Percentiles rank a stretch among this genome's conserved stretches.
phyloP scores from a whole-genome alignment of 441 rosid genomes.

The Jatropha multifida region DNA sequence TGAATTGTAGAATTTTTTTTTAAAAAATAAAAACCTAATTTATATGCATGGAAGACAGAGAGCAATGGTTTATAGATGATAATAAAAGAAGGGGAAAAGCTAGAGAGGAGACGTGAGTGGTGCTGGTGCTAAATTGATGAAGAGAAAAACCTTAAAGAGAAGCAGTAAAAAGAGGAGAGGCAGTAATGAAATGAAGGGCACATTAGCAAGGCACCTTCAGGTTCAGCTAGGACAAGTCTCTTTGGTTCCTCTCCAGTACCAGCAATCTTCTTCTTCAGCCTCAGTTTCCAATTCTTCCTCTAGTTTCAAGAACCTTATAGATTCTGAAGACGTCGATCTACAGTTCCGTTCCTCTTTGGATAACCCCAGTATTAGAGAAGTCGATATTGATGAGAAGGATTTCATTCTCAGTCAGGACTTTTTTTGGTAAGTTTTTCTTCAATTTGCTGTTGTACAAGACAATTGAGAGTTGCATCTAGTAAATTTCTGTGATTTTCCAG shows the following conservation, averaged over 20 bases:
- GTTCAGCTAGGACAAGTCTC: slow-evolving; percentile 39
- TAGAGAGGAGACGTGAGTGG: slow-evolving; percentile 4
- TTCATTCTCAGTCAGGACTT: slow-evolving; percentile 88
- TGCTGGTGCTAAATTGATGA: slow-evolving; percentile 31
- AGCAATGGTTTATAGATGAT: background rate
- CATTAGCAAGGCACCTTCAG: slow-evolving; percentile 43
- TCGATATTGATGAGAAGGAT: slow-evolving; percentile 44
- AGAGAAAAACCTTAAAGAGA: slow-evolving; percentile 45
- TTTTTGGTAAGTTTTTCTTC: slow-evolving; percentile 56
- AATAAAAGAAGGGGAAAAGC: slow-evolving; percentile 1
- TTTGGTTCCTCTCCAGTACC: slow-evolving; percentile 30
- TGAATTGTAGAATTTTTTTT: slow-evolving; percentile 2
- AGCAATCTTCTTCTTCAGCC: slow-evolving; percentile 36
- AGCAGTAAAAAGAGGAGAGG: slow-evolving; percentile 30
- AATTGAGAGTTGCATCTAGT: background rate
- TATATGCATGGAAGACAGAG: background rate
- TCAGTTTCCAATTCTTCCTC: slow-evolving; percentile 27
- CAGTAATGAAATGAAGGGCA: slow-evolving; percentile 50
- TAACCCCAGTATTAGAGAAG: slow-evolving; percentile 30
- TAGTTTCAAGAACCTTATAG: slow-evolving; percentile 43
- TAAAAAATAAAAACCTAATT: background rate
- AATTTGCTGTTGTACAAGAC: background rate
- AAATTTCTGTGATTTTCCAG: background rate
- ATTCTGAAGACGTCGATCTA: slow-evolving; percentile 34
- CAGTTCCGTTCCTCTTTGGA: slow-evolving; percentile 24